Evolutionary conservation across 2,329 filamentous ascomycete species (phyloP).

Genomic region (Colletotrichum musae): DNA sequence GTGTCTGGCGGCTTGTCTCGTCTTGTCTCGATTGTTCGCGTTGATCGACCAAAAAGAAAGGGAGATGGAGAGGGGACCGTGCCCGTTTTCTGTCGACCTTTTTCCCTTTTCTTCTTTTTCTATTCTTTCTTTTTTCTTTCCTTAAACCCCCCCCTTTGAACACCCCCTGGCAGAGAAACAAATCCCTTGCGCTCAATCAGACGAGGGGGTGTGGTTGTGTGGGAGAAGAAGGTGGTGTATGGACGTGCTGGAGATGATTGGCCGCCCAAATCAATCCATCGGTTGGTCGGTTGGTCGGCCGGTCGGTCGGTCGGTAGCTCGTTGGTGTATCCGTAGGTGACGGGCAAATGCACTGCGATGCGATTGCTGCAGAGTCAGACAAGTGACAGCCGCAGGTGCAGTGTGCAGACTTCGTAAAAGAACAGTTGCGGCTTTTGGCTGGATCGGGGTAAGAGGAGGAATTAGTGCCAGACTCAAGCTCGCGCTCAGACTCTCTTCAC

Average conservation of each 20-base stretch:
- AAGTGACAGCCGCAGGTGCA: slow-evolving; percentile 12
- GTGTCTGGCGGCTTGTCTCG: slow-evolving; percentile 25
- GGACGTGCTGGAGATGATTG: slow-evolving; percentile 2
- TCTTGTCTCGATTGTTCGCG: slow-evolving; percentile 36
- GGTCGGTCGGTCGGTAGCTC: not conserved
- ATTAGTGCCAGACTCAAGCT: not conserved
- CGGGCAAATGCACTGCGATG: not conserved
- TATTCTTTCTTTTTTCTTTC: slow-evolving; percentile 5
- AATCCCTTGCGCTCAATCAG: slow-evolving; percentile 21
- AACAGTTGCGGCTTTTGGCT: slow-evolving; percentile 2
- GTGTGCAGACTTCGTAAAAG: not conserved
- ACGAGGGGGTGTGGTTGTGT: slow-evolving; percentile 1
- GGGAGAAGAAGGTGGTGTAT: not conserved
- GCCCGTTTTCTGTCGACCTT: slow-evolving; percentile 14
- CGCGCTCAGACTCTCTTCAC: no score
- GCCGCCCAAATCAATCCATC: slow-evolving; percentile 9
- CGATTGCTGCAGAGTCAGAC: no score
- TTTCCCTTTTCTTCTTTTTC: not conserved
- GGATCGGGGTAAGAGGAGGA: slow-evolving; percentile 26
- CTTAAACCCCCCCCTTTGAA: not conserved
- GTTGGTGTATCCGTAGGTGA: slow-evolving; percentile 8
- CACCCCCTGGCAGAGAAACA: slow-evolving; percentile 9
- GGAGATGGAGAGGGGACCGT: slow-evolving; percentile 27
- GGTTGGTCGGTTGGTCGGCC: slow-evolving; percentile 23
- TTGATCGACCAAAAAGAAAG: slow-evolving; percentile 29